These are phyloP conservation scores for Suillus ampliporus DNA, from an alignment of 768 basidiomycete genomes.

Conservation along the genomic window DNA sequence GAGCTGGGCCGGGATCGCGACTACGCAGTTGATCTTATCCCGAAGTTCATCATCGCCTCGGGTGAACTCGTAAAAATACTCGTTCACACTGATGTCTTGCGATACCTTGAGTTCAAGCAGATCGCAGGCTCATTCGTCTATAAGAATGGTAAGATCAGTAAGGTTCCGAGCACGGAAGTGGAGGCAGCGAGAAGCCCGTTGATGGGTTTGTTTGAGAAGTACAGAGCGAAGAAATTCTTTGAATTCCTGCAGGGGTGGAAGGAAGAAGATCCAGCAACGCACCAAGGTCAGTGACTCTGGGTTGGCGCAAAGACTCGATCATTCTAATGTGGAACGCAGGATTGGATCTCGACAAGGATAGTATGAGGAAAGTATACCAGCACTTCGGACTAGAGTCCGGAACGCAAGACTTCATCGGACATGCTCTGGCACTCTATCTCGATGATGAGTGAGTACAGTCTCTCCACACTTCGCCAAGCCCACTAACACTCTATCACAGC, in stretches of 20 bases:
- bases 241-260: slow-evolving; percentile 95
- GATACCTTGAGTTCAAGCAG: slow-evolving; percentile 99
- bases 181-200: slow-evolving; percentile 94
- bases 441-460: slow-evolving; percentile 85
- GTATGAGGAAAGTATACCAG: slow-evolving; percentile 94
- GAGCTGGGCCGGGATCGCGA: slow-evolving; percentile 96
- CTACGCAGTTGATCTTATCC: slow-evolving; percentile 96
- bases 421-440: slow-evolving; percentile 98
- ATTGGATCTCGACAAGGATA: slow-evolving; percentile 85
- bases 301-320: slow-evolving; percentile 2
- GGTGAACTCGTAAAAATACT: slow-evolving; percentile 98
- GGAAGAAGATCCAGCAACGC: slow-evolving; percentile 94
- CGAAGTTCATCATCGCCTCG: slow-evolving; percentile 98
- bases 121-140: slow-evolving; percentile 99
- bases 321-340: slow-evolving; percentile 49
- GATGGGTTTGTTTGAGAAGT: slow-evolving; percentile 99
- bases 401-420: slow-evolving; percentile 98
- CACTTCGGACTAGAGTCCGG: slow-evolving; percentile 97
- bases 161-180: slow-evolving; percentile 97
- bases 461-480: slow-evolving; percentile 7
- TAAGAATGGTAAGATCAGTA: slow-evolving; percentile 94
- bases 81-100: slow-evolving; percentile 97
- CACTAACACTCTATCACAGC: slow-evolving; percentile 46
- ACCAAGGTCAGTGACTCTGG: slow-evolving; percentile 70
- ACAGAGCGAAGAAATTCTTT: slow-evolving; percentile 98